Evolutionary conservation across 148 eudicot species (phyloP), one percentile per base, ranked within the genome.

Genomic region (Bassia scoparia): DNA sequence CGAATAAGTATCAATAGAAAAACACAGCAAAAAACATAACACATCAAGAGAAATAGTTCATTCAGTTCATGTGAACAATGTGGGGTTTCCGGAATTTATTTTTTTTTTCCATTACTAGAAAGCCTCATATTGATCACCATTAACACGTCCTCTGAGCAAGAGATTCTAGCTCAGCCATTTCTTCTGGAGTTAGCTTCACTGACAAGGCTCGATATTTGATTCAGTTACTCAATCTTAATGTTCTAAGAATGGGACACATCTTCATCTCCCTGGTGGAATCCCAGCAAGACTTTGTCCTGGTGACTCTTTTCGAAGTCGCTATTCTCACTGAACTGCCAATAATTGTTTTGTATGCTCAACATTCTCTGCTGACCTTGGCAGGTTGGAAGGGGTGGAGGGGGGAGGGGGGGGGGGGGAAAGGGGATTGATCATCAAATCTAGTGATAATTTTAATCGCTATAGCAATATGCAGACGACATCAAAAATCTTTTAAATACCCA

Each of bases 161-260:
- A 12, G 71, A 67, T 69, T 81, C 84, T 9, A 84, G 76, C 41
- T 81, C 84, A 7, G 63, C 61, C 78, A 81, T 81, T 26, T 81
- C 86, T 43, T 84, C 82, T 0, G 67, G 61, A 1, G 82, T 81
- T 11, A 81, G 78, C 55, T 73, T 69, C 31, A 84, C 76, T 0
- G 80, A 81, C 61, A 81, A 78, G 14, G 87, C 83, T 31, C 69
- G 4, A 84, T 76, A 53, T 84, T 84, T 84, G 84, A 31, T 81
- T 68, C 2, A 84, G 73, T 67, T 84, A 81, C 44, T 75, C 82
- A 20, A 76, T 73, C 82, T 67, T 78, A 35, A 82, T 84, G 53
- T 84, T 18, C 87, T 84, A 0, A 84, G 87, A 9, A 84, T 84
- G 6, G 84, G 84, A 61, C 84, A 81, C 5, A 84, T n/a, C 82